phyloP scores from a whole-genome alignment of 768 basidiomycete species.

The Clitopilus hobsonii region DNA sequence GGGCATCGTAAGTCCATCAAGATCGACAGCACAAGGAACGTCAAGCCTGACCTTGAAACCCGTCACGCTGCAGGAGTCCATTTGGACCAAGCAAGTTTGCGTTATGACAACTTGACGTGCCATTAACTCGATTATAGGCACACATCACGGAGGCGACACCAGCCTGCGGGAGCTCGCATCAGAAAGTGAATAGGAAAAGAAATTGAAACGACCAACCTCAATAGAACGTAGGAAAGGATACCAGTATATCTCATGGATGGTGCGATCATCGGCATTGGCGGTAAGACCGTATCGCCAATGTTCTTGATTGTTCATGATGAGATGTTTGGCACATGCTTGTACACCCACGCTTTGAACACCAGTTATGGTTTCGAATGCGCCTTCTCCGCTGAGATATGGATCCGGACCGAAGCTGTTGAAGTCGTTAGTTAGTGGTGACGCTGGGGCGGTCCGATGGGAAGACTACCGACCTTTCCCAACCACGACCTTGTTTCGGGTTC shows the following conservation, averaged over 20 bases:
- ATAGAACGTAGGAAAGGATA: constrained; percentile 48
- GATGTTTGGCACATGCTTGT: constrained; percentile 54
- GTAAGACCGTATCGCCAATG: constrained; percentile 44
- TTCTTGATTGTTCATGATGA: constrained; percentile 46
- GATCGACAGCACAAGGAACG: background rate
- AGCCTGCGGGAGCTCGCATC: constrained; percentile 26
- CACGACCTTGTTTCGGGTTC: constrained; percentile 46
- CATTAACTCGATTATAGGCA: constrained; percentile 50
- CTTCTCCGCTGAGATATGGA: constrained; percentile 61
- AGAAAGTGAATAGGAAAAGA: background rate
- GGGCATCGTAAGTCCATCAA: background rate
- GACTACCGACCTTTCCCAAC: constrained; percentile 41
- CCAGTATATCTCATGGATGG: constrained; percentile 47
- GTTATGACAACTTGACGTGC: constrained; percentile 64
- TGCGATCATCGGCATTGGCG: constrained; percentile 53
- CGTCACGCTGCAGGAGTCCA: constrained; percentile 32
- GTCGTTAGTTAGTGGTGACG: too few species aligned
- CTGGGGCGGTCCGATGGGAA: too few species aligned
- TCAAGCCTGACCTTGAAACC: constrained; percentile 35
- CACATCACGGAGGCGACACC: constrained; percentile 49
- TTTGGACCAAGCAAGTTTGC: constrained; percentile 38
- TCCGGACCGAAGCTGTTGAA: constrained; percentile 55
- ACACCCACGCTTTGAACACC: constrained; percentile 61
- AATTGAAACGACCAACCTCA: constrained; percentile 24
- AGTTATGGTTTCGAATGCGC: constrained; percentile 51